phyloP scores from a whole-genome alignment of 2,329 filamentous ascomycete genomes.

The Curvularia eragrostidis region DNA sequence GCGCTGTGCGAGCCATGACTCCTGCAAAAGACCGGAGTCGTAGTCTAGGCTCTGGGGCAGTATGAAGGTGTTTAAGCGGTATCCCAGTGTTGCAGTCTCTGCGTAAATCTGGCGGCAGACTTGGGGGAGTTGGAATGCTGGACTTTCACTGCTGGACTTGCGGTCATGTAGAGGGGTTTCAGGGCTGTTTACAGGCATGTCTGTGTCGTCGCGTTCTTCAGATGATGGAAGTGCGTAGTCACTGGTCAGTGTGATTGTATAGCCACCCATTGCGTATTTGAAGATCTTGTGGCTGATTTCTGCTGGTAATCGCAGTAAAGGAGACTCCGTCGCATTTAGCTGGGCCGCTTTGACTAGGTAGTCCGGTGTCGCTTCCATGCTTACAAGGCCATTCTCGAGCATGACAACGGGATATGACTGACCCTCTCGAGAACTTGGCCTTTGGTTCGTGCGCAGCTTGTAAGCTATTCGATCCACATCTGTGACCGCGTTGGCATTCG shows the following conservation, averaged over 20 bases:
- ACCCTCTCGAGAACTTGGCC: neutral
- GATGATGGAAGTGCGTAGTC: neutral
- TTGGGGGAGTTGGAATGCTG: neutral
- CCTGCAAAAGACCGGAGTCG: neutral
- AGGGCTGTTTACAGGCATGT: neutral
- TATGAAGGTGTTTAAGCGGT: neutral
- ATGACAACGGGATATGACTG: neutral
- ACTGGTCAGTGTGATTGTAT: neutral
- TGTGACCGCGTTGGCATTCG: neutral
- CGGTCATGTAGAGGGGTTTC: neutral
- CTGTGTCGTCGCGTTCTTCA: no score
- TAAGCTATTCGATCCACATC: neutral
- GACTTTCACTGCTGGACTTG: neutral
- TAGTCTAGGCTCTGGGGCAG: neutral
- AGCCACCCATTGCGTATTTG: neutral
- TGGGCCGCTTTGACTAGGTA: neutral
- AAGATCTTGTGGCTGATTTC: constrained; percentile 12
- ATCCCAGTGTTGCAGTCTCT: neutral
- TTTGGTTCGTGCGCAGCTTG: neutral
- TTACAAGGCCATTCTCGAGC: constrained; percentile 6
- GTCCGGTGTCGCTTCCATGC: constrained; percentile 4
- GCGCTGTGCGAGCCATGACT: neutral
- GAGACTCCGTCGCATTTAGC: constrained; percentile 3
- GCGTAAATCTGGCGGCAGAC: neutral
- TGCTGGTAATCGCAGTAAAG: constrained; percentile 12